Percentiles rank a stretch among this genome's conserved stretches.
Conservation (phyloP, 805 yeast species). For the Kazachstania kunashirensis region DNA sequence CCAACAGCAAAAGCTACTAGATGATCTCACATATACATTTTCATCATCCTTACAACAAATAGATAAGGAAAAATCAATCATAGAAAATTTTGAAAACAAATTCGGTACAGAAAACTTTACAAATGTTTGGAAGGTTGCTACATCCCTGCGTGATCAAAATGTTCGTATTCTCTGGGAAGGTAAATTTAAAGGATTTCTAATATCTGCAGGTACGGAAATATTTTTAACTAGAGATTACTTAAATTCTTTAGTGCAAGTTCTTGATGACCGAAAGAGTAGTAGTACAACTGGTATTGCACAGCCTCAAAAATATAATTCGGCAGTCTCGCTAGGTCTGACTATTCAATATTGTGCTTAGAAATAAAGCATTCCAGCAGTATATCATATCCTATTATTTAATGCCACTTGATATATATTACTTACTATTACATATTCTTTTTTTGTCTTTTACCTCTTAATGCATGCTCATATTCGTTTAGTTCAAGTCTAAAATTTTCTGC, state of each 20-base stretch:
- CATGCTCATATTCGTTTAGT: slow-evolving; percentile 44
- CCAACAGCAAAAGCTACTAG: slow-evolving; percentile 14
- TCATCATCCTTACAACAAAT: slow-evolving; percentile 26
- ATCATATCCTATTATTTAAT: too few relatives aligned
- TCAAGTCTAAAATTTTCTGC: slow-evolving; percentile 57
- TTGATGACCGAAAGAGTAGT: too few relatives aligned
- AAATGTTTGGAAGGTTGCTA: slow-evolving; percentile 64
- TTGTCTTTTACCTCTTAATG: slow-evolving; percentile 31
- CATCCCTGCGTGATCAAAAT: slow-evolving; percentile 54
- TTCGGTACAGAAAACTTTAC: slow-evolving; percentile 48
- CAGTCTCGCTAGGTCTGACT: slow-evolving; percentile 25
- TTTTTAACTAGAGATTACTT: slow-evolving; percentile 18
- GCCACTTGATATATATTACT: too few relatives aligned
- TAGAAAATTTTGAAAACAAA: slow-evolving; percentile 41
- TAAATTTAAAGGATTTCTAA: slow-evolving; percentile 63
- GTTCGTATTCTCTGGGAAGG: slow-evolving; percentile 81
- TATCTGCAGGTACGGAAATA: slow-evolving; percentile 63
- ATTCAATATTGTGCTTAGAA: slow-evolving; percentile 23
- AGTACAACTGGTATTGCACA: too few relatives aligned
- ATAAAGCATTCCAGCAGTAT: too few relatives aligned
- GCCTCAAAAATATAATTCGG: slow-evolving; percentile 5
- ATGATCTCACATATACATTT: slow-evolving; percentile 25
- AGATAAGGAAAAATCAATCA: slow-evolving; percentile 33
- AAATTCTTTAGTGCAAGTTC: slow-evolving; percentile 13
- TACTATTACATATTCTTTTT: slow-evolving; percentile 6